Base-by-base conservation (phyloP, 2,329 filamentous ascomycete species). In the Aspergillus fijiensis region DNA sequence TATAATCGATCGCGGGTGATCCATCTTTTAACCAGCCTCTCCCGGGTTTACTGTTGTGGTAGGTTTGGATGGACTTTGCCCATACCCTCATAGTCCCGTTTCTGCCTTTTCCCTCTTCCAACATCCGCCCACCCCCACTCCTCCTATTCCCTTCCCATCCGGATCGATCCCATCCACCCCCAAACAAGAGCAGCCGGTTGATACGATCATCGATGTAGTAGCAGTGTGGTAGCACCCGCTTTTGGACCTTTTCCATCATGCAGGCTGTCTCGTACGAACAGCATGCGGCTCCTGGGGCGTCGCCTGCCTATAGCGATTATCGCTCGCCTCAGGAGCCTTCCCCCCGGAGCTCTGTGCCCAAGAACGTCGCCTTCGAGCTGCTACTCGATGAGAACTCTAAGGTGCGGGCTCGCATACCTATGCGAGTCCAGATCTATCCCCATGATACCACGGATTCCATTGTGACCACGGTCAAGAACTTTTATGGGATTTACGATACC, bases 401-500 rank as follows among this genome's bases (percentile, higher is more conserved):
- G 67, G 79, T 82, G 62, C 80, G 82, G 72, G 86, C 85, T 67
- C 82, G 86, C 62, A 83, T 88, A 55, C 86, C 86, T 12, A 87
- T 89, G 83, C 80, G 85, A 66, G 86, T 89, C 49, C 90, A 96
- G 72, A 97, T 99, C 68, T 96, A 89, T 72, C 91, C 91, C 51
- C 93, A 98, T 77, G 95, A 99, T 81, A 93, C 91, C 55, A 98
- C 94, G 23, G 94, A 98, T 74, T 97, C 93, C 39, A 99, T 99
- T 79, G 91, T 98, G 65, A 95, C 92, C 14, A 98, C 95, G 1
- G 94, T 98, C 72, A 98, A 96, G 84, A 98, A 97, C 82, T 98
- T 98, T 80, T 98, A 96, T 74, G 95, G 95, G 62, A 85, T 99
- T 67, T 97, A 97, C 76, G 91, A 94, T 66, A 88, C 86, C 63